A percentile compares a stretch with the other conserved stretches of the same genome.
These are phyloP conservation scores for Juglanconis oblonga DNA, from an alignment of 2,329 filamentous ascomycete genomes.

Conservation along the genomic window DNA sequence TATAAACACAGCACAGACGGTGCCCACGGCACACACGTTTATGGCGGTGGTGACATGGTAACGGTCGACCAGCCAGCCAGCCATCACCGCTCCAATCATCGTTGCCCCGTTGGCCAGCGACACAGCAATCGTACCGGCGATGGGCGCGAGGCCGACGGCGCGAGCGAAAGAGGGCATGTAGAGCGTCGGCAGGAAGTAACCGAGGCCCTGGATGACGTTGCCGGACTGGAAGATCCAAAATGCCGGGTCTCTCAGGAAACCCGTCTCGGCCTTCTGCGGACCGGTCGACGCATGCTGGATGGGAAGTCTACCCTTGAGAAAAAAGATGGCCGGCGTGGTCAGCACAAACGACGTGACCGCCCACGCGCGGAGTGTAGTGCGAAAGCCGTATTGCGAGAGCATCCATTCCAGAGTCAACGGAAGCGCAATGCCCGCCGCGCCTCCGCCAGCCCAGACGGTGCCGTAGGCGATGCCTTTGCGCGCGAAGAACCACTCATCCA, in stretches of 20 bases:
- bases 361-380: conserved; percentile 53
- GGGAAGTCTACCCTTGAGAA: conserved; percentile 50
- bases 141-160: conserved; percentile 24
- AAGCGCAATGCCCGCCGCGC: conserved; percentile 46
- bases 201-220: conserved; percentile 56
- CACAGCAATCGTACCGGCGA: conserved; percentile 35
- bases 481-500: conserved; percentile 60
- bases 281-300: conserved; percentile 25
- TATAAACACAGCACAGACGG: conserved; percentile 52
- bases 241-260: conserved; percentile 41
- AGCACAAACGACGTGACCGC: conserved; percentile 45
- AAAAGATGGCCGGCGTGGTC: conserved; percentile 51
- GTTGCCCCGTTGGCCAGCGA: conserved; percentile 57
- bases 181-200: conserved; percentile 61
- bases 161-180: conserved; percentile 58
- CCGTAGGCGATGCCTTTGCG: conserved; percentile 59
- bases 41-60: conserved; percentile 51
- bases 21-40: conserved; percentile 53
- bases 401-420: conserved; percentile 53
- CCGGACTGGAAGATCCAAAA: conserved; percentile 57
- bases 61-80: conserved; percentile 55
- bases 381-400: conserved; percentile 47
- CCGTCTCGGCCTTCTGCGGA: not conserved
- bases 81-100: conserved; percentile 55
- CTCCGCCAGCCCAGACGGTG: conserved; percentile 56